Conservation (phyloP, 164 flowering plant species). For the Pachysandra terminalis region DNA sequence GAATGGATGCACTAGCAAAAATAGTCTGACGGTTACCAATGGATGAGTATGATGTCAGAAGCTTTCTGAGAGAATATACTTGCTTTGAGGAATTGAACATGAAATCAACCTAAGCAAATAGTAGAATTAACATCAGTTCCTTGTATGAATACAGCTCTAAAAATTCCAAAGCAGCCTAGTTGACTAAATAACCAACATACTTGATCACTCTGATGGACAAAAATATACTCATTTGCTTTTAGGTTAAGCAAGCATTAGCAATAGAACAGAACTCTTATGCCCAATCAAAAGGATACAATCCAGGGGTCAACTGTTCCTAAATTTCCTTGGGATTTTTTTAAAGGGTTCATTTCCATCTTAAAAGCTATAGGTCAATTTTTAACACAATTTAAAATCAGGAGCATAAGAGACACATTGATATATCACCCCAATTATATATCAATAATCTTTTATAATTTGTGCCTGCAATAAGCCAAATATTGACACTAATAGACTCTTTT, state of each 20-base stretch:
- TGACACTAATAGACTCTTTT: not conserved
- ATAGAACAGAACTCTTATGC: too few species aligned
- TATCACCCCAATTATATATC: not conserved
- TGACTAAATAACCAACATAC: not conserved
- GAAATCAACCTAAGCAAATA: conserved; percentile 73
- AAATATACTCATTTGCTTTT: not conserved
- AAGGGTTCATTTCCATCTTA: not conserved
- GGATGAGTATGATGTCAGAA: conserved; percentile 71
- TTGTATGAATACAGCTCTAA: not conserved
- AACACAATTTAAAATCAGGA: too few species aligned
- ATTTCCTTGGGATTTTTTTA: too few species aligned
- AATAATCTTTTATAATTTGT: not conserved
- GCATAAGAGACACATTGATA: not conserved
- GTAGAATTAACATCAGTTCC: conserved; percentile 7
- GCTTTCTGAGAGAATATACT: conserved; percentile 64
- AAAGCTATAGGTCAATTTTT: not conserved
- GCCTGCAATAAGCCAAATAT: not conserved
- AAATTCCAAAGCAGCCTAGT: not conserved
- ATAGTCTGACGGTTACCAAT: conserved; percentile 71
- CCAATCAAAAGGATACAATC: too few species aligned
- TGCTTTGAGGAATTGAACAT: conserved; percentile 85
- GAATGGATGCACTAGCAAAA: conserved; percentile 96
- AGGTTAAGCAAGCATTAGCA: too few species aligned
- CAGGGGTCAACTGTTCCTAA: too few species aligned
- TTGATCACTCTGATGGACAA: not conserved